Base-by-base conservation (phyloP, 164 flowering plant species). In the Dillenia suffruticosa region DNA sequence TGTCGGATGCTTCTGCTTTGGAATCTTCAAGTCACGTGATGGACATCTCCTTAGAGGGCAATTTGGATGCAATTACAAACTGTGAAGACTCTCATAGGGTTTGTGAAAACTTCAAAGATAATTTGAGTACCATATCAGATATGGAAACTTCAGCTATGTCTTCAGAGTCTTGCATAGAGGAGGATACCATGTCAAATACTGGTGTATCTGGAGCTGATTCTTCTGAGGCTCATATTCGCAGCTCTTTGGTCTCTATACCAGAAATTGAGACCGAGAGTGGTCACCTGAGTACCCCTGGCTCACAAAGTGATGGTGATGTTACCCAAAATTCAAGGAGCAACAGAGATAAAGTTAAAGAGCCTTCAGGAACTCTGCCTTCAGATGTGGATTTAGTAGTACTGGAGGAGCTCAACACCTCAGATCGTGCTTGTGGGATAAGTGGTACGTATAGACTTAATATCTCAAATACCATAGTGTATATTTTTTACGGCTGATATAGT, bases 241-340 rank as follows among this genome's bases (percentile, higher is more conserved):
- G 63, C 57, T 68, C 79, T 51, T 59, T 73, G 60, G 67, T 51
- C 47, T 59, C 56, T 24, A 59, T 74, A 58, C 72, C 82, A 22
- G 87, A 75, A 71, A 74, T 74, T 57, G 91, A 80, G 75, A 26
- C 44, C 12, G 82, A 77, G 63, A 68, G 71, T 61, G 67, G 52
- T 51, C 68, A 57, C 57, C 79, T 69, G 44, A 51, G 59, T 64
- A 54, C 55, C 54, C 57, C 71, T 59, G 76, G 65, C 66, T 68
- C 69, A 19, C 69, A 69, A 63, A 70, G 54, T 55, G 82, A 68
- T 1, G n/a, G 19, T 57, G 71, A 56, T 44, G 53, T 22, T 44
- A 76, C 79, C 50, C 52, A 66, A 15, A 60, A 72, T 55, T 68
- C 77, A 57, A 71, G 57, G 64, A 54, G 54, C 66, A 64, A 49